phyloP scores from a whole-genome alignment of 768 basidiomycete species.

The Naganishia kalamii region DNA sequence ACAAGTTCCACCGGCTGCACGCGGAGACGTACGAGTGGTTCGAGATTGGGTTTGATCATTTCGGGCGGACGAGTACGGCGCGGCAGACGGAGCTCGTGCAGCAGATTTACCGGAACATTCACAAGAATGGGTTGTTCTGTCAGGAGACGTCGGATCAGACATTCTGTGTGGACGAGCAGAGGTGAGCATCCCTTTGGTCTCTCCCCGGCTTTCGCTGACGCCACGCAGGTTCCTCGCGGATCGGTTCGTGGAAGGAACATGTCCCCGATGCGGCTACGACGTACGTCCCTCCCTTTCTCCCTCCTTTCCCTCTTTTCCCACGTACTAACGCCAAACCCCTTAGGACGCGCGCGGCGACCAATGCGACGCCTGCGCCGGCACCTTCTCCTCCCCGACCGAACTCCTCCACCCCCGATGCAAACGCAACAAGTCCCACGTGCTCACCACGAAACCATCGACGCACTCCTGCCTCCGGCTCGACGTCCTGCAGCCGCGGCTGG shows the following conservation, averaged over 20 bases:
- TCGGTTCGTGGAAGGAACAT: slow-evolving; percentile 95
- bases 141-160: slow-evolving; percentile 86
- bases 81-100: slow-evolving; percentile 91
- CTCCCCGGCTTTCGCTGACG: slow-evolving; percentile 46
- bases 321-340: not conserved
- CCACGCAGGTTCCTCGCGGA: slow-evolving; percentile 70
- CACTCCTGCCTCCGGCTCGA: slow-evolving; percentile 92
- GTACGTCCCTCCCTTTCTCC: slow-evolving; percentile 47
- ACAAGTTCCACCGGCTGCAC: slow-evolving; percentile 83
- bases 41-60: slow-evolving; percentile 92
- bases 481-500: slow-evolving; percentile 68
- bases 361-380: slow-evolving; percentile 87
- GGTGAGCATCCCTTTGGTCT: slow-evolving; percentile 51
- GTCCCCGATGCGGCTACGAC: slow-evolving; percentile 84
- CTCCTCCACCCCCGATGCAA: slow-evolving; percentile 92
- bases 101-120: slow-evolving; percentile 76
- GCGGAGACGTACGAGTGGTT: slow-evolving; percentile 96
- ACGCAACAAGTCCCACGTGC: slow-evolving; percentile 68
- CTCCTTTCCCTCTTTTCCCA: not conserved
- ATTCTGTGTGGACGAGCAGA: slow-evolving; percentile 84
- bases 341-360: slow-evolving; percentile 97
- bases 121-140: slow-evolving; percentile 67
- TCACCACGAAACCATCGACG: slow-evolving; percentile 67
- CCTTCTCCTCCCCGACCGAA: slow-evolving; percentile 79
- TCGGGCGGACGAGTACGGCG: slow-evolving; percentile 87